Percentiles rank a stretch among this genome's conserved stretches.
phyloP scores from a whole-genome alignment of 2,329 filamentous ascomycete species.

The Phaeosphaeriaceae sp. region DNA sequence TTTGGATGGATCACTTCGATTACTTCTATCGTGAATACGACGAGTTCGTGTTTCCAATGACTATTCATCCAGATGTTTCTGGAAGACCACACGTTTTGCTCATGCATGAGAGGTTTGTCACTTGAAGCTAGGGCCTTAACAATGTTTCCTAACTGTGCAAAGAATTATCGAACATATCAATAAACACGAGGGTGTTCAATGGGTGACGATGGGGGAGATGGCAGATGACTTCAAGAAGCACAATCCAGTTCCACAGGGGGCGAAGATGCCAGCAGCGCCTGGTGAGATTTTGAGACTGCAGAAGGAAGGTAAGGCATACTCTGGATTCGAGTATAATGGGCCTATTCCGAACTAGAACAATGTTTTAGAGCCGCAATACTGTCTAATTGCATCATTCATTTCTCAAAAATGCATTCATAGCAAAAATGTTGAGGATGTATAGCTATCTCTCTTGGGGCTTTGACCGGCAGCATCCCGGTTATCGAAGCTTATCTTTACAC shows the following conservation, averaged over 20 bases:
- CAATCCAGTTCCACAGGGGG: slow-evolving; percentile 63
- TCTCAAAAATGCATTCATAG: background rate
- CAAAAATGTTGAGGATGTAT: too few species aligned
- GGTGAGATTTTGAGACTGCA: slow-evolving; percentile 61
- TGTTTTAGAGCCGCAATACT: background rate
- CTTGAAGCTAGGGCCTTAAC: background rate
- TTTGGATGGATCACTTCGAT: slow-evolving; percentile 71
- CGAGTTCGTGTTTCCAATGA: slow-evolving; percentile 78
- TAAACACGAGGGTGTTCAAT: slow-evolving; percentile 67
- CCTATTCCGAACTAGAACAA: slow-evolving; percentile 16
- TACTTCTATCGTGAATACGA: slow-evolving; percentile 81
- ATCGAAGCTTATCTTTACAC: too few species aligned
- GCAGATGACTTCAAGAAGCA: slow-evolving; percentile 74
- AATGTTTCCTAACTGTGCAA: background rate
- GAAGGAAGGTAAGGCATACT: slow-evolving; percentile 37
- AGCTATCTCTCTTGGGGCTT: too few species aligned
- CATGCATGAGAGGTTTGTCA: slow-evolving; percentile 70
- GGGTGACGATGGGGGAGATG: slow-evolving; percentile 74
- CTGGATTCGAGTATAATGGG: slow-evolving; percentile 25
- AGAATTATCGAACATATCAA: slow-evolving; percentile 73
- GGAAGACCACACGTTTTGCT: slow-evolving; percentile 74
- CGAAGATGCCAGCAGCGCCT: slow-evolving; percentile 64
- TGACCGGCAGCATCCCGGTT: too few species aligned
- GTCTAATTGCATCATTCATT: background rate
- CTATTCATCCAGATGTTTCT: slow-evolving; percentile 70